Base-by-base conservation (phyloP, 1,284 basidiomycete genomes). In the Ustilago cynodontis region DNA sequence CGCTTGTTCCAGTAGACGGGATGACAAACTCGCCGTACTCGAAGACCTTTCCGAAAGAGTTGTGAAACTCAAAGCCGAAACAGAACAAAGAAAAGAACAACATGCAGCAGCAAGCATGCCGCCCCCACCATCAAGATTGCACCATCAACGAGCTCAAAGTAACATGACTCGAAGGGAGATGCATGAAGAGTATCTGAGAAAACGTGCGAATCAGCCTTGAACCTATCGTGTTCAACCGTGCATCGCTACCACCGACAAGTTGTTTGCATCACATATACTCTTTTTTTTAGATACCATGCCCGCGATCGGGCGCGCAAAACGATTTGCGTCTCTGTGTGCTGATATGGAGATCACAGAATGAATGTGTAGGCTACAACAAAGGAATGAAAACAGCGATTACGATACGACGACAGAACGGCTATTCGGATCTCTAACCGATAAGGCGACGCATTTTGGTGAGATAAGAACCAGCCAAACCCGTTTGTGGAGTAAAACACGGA, bases 1-100 rank as follows among this genome's bases (percentile, higher is more conserved):
- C 11, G 11, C 6, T 8, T 26, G 24, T 3, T 8, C 22, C 24
- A 52, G 58, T 9, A 20, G 53, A 24, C 60, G 62, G 11, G 59
- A 74, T 14, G 65, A 74, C 33, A 60, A 43, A 8, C 61, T 74
- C 4, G 71, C 71, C 4, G 65, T 74, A 0, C 51, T 74, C n/a
- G 65, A 68, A 59, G 71, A 74, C 28, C 65, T 74, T 6, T 69
- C 65, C 4, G 62, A 74, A 22, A 65, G 65, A 7, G 58, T 74
- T 1, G 9, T 58, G 47, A 39, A 28, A n/a, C 71, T 74, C 20
- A 61, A 69, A 65, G 65, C 60, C 29, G 60, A 65, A 9, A 56
- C 47, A 20, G 69, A 71, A 29, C 59, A 56, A 5, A 51, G 64
- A 26, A 59, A 59, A 22, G 63, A 66, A 49, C 39, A 47, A 0